Base-by-base conservation (phyloP, 352 stramenopile species). In the Globisporangium spiculum region DNA sequence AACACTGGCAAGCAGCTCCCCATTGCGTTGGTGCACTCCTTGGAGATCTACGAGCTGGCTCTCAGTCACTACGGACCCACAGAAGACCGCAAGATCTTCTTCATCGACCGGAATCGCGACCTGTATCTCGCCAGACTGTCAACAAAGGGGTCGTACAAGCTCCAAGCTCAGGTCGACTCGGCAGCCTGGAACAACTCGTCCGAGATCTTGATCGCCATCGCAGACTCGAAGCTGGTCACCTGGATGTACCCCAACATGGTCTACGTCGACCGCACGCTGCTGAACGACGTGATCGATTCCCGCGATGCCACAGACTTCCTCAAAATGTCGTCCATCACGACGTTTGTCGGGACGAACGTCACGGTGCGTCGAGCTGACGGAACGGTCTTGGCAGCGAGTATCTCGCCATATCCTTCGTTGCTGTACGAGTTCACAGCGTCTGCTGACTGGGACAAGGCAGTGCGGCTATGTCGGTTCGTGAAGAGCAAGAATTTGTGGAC, bases 191-290 rank as follows among this genome's bases (percentile, higher is more conserved):
- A 98, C 75, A 90, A 97, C 61, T 74, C 76, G 24, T 92, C 79
- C 0, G 92, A 98, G 75, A 77, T 94, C 41, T 78, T 98, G 8
- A 83, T 94, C 65, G 92, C 92, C 0, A 85, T 98, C 58, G 86
- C 90, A 1, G 95, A 98, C 68, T 78, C 86, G 24, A 95, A 93
- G 62, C 67, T 98, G 30, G 67, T 97, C 63, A 93, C 89, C 1
- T 98, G 89, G 89, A 91, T 86, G 67, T 97, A 98, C 67, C 93
- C 94, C 9, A 92, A 89, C 68, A 94, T 97, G 75, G 85, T 97
- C 3, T 97, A 93, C 66, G 84, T 98, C 36, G 93, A 98, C 69
- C 86, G 81, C n/a, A 97, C 96, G 38, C 78, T 98, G 32, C 74
- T 98, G 18, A 71, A 67, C 0, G 80, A 97, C 50, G 80, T 95